phyloP scores from a whole-genome alignment of 2,329 filamentous ascomycete genomes.

The Aureobasidium vineae region DNA sequence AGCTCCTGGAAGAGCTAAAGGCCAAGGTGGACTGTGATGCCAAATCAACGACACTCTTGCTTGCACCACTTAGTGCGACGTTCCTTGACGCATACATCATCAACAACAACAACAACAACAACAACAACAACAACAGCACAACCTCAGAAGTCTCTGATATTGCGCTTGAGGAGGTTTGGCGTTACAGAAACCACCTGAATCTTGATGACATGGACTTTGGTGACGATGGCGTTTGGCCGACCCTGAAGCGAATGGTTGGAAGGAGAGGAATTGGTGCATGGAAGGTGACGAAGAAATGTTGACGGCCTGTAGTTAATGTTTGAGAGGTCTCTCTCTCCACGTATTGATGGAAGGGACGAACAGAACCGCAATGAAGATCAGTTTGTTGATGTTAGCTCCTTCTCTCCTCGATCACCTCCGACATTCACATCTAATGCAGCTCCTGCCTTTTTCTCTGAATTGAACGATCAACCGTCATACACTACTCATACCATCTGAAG shows the following conservation, averaged over 20 bases:
- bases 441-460: not conserved
- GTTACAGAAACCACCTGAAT: conserved; percentile 66
- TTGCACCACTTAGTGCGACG: conserved; percentile 69
- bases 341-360: not conserved
- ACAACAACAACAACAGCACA: conserved; percentile 11
- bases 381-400: not conserved
- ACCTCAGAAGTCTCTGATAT: conserved; percentile 42
- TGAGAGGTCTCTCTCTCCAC: not conserved
- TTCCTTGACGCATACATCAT: conserved; percentile 60
- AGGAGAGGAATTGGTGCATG: conserved; percentile 49
- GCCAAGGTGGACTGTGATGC: conserved; percentile 62
- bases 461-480: not conserved
- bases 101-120: conserved; percentile 27
- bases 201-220: conserved; percentile 78
- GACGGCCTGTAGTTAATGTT: not conserved
- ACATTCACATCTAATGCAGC: not conserved
- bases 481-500: too few species aligned
- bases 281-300: conserved; percentile 44
- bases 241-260: conserved; percentile 60
- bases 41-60: conserved; percentile 46
- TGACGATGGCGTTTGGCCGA: conserved; percentile 72
- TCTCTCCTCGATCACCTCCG: not conserved
- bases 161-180: conserved; percentile 68
- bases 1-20: conserved; percentile 59
- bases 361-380: not conserved